phyloP scores from a whole-genome alignment of 306 rosid species.

The Pyrus betulifolia region DNA sequence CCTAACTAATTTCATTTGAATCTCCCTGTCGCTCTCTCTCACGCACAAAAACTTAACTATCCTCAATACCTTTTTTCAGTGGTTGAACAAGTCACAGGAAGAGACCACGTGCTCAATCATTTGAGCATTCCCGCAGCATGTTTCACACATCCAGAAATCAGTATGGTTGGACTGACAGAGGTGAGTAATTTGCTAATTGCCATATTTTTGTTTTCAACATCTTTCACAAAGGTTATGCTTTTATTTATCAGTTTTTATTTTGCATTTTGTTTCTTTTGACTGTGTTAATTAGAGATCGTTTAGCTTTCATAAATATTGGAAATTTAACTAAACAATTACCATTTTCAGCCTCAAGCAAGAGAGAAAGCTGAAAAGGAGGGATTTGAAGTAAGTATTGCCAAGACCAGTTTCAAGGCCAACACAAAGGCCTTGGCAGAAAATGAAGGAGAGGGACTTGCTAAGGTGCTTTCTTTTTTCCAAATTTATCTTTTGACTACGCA shows the following conservation, averaged over 20 bases:
- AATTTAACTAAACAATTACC: constrained; percentile 8
- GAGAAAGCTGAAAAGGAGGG: constrained; percentile 80
- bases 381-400: constrained; percentile 78
- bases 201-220: neutral
- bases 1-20: neutral
- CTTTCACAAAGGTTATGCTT: neutral
- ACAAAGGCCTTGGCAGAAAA: constrained; percentile 97
- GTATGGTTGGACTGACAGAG: constrained; percentile 97
- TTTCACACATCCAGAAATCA: constrained; percentile 93
- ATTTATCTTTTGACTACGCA: no score
- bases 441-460: constrained; percentile 97
- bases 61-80: constrained; percentile 31
- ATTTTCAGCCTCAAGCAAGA: constrained; percentile 91
- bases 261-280: no score
- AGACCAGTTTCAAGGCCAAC: constrained; percentile 98
- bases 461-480: constrained; percentile 35
- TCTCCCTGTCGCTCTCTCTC: neutral
- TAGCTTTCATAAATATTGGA: neutral
- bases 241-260: neutral
- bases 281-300: neutral
- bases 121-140: constrained; percentile 94
- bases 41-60: neutral
- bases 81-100: constrained; percentile 95
- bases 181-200: constrained; percentile 16
- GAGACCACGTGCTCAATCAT: constrained; percentile 89